Evolutionary conservation across 495 filamentous ascomycete genomes (phyloP).

Genomic region (Neurospora africana): DNA sequence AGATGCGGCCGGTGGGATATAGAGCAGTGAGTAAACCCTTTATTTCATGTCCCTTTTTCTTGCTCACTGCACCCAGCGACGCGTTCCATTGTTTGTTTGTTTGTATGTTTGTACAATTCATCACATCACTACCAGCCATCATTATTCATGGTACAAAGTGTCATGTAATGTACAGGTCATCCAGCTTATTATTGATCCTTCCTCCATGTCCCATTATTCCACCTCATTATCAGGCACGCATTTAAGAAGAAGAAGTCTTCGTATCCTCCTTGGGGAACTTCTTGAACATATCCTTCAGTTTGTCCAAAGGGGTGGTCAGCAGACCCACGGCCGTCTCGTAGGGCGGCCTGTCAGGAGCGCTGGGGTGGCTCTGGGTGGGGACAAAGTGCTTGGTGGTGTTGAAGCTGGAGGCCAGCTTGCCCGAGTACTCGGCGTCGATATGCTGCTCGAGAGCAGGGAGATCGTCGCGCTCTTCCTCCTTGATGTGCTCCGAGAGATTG

Average conservation of each 20-base stretch:
- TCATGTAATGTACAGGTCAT: neutral
- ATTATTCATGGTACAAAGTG: neutral
- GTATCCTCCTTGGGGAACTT: slow-evolving; percentile 29
- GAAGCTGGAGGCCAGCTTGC: slow-evolving; percentile 41
- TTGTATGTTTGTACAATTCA: neutral
- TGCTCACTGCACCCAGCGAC: neutral
- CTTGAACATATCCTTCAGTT: slow-evolving; percentile 36
- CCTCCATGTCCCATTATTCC: neutral
- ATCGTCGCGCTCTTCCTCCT: slow-evolving; percentile 49
- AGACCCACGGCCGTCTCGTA: slow-evolving; percentile 41
- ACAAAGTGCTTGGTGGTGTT: slow-evolving; percentile 51
- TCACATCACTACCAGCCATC: neutral
- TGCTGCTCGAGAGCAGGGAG: slow-evolving; percentile 43
- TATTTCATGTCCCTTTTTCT: too few species aligned
- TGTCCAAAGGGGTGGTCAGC: slow-evolving; percentile 42
- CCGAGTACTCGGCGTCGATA: slow-evolving; percentile 28
- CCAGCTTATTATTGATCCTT: neutral
- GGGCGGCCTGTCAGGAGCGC: slow-evolving; percentile 38
- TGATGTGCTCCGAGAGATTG: slow-evolving; percentile 45
- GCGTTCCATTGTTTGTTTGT: neutral
- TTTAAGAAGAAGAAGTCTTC: neutral
- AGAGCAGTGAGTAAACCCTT: too few species aligned
- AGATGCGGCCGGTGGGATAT: too few species aligned
- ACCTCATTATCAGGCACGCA: neutral
- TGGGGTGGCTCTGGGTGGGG: slow-evolving; percentile 46